Evolutionary conservation across 768 basidiomycete species (phyloP), one percentile per base, ranked within the genome.

Genomic region (Sarcodon sp.): DNA sequence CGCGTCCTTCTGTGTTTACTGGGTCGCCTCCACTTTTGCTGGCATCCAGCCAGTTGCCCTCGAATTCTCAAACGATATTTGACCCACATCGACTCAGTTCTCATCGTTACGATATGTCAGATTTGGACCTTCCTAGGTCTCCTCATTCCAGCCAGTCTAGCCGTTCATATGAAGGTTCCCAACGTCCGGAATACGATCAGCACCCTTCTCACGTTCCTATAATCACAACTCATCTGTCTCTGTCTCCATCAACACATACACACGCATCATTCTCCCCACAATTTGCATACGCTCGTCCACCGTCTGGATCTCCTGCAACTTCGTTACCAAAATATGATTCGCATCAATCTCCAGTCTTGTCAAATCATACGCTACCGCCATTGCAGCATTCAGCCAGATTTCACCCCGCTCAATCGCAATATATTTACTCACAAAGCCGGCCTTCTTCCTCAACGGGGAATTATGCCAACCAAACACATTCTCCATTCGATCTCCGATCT

Each of bases 251-350:
- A 31, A 47, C 21, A 47, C 34, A 47, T 52, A 43, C 31, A 16
- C 27, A 49, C 50, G 33, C 31, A 35, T 7, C 37, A 49, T 7
- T 37, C 38, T 45, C 37, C 21, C 43, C 44, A 35, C 49, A 35
- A 32, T 35, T 16, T 45, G 5, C 32, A 45, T 13, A 18, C 48
- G 34, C 43, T 46, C 43, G 38, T 47, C 16, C 47, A 38, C 34
- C 57, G 10, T 45, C 54, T 11, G 39, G 35, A 41, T 32, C 54
- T 41, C 49, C 49, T 41, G 33, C 52, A 37, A 43, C 33, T 11
- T 18, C 34, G 12, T 50, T 53, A 31, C 51, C 44, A 44, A 21
- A 43, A 13, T 13, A 49, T 9, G 43, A 44, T 9, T 44, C 53
- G 1, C 32, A 47, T 21, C 51, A 53, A 10, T 51, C 52, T 6